Percentiles rank a stretch among this genome's conserved stretches.
Conservation (phyloP, 768 basidiomycete genomes). For the Collybiopsis luxurians region DNA sequence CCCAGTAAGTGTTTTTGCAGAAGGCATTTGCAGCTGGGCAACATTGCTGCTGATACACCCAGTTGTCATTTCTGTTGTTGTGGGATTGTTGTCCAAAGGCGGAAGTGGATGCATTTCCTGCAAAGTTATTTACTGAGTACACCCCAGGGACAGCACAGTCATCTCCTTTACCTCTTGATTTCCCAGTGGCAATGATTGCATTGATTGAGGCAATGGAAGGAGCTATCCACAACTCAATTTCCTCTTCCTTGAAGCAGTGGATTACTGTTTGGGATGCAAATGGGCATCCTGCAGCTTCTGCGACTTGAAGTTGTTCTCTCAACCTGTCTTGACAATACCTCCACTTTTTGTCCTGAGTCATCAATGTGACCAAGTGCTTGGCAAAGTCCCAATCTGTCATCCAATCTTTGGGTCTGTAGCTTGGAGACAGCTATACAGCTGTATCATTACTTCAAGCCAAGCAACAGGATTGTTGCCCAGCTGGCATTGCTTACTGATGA, state of each 20-base stretch:
- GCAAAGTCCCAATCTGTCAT: conserved; percentile 9
- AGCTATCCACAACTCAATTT: background rate
- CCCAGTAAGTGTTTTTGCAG: conserved; percentile 19
- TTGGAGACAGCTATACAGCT: background rate
- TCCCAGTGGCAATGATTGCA: background rate
- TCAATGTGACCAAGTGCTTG: conserved; percentile 5
- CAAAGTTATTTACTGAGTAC: background rate
- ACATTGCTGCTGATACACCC: background rate
- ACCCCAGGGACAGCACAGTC: background rate
- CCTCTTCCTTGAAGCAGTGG: background rate
- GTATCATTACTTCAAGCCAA: background rate
- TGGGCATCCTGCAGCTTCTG: background rate
- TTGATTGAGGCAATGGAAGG: background rate
- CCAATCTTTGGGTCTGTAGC: background rate
- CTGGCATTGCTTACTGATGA: background rate
- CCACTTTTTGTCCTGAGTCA: conserved; percentile 1
- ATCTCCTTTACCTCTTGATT: background rate
- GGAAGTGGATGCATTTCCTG: too few relatives aligned
- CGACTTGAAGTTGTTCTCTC: background rate
- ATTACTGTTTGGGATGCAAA: background rate
- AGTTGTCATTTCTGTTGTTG: background rate
- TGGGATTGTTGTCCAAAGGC: background rate
- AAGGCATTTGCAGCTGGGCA: background rate
- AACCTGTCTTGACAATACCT: background rate
- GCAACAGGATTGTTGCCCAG: background rate